phyloP scores from a whole-genome alignment of 805 yeast species.

The Naumovozyma dairenensis region DNA sequence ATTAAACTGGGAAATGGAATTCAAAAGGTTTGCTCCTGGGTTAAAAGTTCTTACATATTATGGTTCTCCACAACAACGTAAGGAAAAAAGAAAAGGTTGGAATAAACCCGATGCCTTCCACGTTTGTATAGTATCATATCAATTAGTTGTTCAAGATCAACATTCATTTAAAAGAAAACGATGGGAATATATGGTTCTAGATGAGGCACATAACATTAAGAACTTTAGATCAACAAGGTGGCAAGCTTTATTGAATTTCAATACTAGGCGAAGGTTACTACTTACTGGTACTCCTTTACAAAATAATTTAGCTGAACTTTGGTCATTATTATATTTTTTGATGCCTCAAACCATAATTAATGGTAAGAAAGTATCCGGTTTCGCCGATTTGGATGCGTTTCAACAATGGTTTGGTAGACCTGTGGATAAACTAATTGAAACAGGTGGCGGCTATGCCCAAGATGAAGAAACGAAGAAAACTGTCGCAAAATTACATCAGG shows the following conservation, averaged over 20 bases:
- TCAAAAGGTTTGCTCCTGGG: slow-evolving; percentile 96
- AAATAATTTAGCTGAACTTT: slow-evolving; percentile 85
- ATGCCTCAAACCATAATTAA: slow-evolving; percentile 79
- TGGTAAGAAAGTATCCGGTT: slow-evolving; percentile 51
- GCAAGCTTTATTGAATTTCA: slow-evolving; percentile 91
- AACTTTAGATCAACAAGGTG: slow-evolving; percentile 94
- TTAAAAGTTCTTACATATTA: slow-evolving; percentile 90
- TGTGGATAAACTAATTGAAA: slow-evolving; percentile 81
- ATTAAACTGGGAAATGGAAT: slow-evolving; percentile 99
- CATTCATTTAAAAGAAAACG: slow-evolving; percentile 82
- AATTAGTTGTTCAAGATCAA: slow-evolving; percentile 94
- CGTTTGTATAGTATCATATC: slow-evolving; percentile 94
- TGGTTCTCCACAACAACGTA: slow-evolving; percentile 95
- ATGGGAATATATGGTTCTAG: slow-evolving; percentile 95
- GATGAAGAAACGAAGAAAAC: slow-evolving; percentile 76
- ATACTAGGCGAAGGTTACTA: slow-evolving; percentile 76
- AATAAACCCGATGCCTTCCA: slow-evolving; percentile 92
- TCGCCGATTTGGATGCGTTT: slow-evolving; percentile 90
- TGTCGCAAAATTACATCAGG: slow-evolving; percentile 83
- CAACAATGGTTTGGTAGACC: slow-evolving; percentile 99
- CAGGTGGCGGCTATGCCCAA: slow-evolving; percentile 40
- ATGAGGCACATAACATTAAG: slow-evolving; percentile 96
- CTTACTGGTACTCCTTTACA: slow-evolving; percentile 97
- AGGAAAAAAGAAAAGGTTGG: slow-evolving; percentile 95
- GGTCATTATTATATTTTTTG: slow-evolving; percentile 89